A percentile compares a stretch with the other conserved stretches of the same genome.
Evolutionary conservation across 2,329 filamentous ascomycete species (phyloP).

Genomic region (Lasiodiplodia hormozganensis): DNA sequence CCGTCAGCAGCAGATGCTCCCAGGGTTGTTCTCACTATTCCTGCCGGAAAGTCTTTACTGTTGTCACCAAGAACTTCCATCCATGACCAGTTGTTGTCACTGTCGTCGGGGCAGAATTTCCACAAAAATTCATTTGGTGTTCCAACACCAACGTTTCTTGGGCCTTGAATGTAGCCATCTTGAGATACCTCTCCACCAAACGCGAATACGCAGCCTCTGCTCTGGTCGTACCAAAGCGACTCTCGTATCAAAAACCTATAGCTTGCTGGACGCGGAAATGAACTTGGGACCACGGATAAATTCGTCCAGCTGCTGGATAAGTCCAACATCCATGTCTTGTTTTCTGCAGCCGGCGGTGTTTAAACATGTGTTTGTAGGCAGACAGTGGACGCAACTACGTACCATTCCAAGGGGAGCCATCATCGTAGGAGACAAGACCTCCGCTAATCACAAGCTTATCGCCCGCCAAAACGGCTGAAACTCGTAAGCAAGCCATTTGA

Average conservation of each 20-base stretch:
- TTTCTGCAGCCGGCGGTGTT: neutral
- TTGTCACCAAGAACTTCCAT: neutral
- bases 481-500: too few species aligned
- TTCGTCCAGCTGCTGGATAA: neutral
- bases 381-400: too few species aligned
- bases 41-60: neutral
- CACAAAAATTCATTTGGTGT: neutral
- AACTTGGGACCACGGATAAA: neutral
- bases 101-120: neutral
- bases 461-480: too few species aligned
- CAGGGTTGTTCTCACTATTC: neutral
- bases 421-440: too few species aligned
- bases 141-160: accelerated
- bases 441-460: too few species aligned
- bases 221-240: neutral
- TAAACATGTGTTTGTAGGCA: too few species aligned
- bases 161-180: neutral
- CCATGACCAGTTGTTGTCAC: neutral
- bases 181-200: neutral
- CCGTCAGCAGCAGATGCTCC: neutral
- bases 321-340: neutral
- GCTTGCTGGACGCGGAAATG: neutral
- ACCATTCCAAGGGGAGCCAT: too few species aligned
- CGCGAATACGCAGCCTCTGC: neutral
- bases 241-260: neutral